A percentile compares a stretch with the other conserved stretches of the same genome.
Evolutionary conservation across 148 eudicot genomes (phyloP).

Genomic region (Chenopodium formosanum): DNA sequence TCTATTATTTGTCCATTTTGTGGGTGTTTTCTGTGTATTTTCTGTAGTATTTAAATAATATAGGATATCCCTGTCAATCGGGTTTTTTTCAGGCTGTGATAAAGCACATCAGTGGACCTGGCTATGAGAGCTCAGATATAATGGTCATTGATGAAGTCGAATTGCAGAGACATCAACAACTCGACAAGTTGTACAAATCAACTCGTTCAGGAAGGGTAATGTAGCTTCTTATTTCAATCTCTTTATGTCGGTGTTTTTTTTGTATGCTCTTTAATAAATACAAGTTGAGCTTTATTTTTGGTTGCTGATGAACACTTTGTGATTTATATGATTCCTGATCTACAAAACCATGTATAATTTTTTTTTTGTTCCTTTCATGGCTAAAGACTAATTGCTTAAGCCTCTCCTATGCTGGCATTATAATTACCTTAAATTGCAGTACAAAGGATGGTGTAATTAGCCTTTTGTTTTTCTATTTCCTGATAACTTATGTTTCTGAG

Average conservation of each 20-base stretch:
- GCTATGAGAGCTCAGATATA: constrained; percentile 79
- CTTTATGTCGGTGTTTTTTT: constrained; percentile 2
- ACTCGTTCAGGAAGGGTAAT: constrained; percentile 89
- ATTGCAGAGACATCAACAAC: constrained; percentile 79
- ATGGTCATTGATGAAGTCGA: constrained; percentile 93
- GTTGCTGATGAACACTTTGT: background rate
- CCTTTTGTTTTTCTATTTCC: background rate
- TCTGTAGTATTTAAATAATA: background rate
- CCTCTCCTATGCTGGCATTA: background rate
- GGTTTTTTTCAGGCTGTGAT: constrained; percentile 72
- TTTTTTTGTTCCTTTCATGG: too few relatives aligned
- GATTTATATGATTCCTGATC: background rate
- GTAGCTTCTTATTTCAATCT: constrained; percentile 2
- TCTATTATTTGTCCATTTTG: background rate
- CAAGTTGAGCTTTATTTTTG: background rate
- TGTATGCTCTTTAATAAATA: background rate
- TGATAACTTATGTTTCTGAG: background rate
- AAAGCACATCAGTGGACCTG: constrained; percentile 78
- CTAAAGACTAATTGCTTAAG: background rate
- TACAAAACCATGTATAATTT: background rate
- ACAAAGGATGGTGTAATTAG: background rate
- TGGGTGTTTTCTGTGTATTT: background rate
- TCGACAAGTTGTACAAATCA: constrained; percentile 82
- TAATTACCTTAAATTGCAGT: background rate
- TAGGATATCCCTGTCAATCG: constrained; percentile 4